Percentiles rank a stretch among this genome's conserved stretches.
Conservation (phyloP, 1,139 yeast species). For the Yamadazyma aaseri region DNA sequence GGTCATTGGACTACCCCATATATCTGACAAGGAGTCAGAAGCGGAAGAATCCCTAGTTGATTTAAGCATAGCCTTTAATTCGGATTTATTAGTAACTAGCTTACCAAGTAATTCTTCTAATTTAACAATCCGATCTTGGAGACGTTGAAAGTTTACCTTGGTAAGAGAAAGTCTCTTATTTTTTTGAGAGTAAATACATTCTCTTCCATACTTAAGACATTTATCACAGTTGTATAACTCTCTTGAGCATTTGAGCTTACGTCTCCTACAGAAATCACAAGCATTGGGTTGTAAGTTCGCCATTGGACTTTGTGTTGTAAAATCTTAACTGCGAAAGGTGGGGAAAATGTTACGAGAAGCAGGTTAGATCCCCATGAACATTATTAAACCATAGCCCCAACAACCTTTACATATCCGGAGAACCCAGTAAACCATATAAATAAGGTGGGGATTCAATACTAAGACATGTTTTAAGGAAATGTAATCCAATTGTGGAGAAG, state of each 20-base stretch:
- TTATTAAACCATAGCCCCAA: too few relatives aligned
- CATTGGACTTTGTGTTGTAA: too few relatives aligned
- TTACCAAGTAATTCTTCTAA: constrained; percentile 5
- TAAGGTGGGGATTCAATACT: too few relatives aligned
- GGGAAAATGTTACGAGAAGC: neutral
- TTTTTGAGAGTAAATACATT: constrained; percentile 14
- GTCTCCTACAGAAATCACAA: constrained; percentile 17
- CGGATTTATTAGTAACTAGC: constrained; percentile 3
- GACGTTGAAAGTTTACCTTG: constrained; percentile 6
- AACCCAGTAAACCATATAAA: too few relatives aligned
- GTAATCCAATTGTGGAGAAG: too few relatives aligned
- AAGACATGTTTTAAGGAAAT: too few relatives aligned
- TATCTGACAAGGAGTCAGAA: neutral
- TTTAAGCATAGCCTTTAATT: constrained; percentile 2
- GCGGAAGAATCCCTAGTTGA: neutral
- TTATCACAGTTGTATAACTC: constrained; percentile 8
- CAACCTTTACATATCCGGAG: too few relatives aligned
- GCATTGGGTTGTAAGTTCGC: constrained; percentile 8
- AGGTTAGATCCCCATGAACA: too few relatives aligned
- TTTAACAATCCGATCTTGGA: constrained; percentile 4
- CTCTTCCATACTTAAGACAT: constrained; percentile 11
- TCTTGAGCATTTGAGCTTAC: constrained; percentile 9
- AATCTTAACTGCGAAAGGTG: neutral
- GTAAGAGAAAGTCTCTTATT: constrained; percentile 7
- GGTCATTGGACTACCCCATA: neutral